These are phyloP conservation scores for Kluyveromyces starmeri DNA, from an alignment of 805 yeast species.

Conservation along the genomic window DNA sequence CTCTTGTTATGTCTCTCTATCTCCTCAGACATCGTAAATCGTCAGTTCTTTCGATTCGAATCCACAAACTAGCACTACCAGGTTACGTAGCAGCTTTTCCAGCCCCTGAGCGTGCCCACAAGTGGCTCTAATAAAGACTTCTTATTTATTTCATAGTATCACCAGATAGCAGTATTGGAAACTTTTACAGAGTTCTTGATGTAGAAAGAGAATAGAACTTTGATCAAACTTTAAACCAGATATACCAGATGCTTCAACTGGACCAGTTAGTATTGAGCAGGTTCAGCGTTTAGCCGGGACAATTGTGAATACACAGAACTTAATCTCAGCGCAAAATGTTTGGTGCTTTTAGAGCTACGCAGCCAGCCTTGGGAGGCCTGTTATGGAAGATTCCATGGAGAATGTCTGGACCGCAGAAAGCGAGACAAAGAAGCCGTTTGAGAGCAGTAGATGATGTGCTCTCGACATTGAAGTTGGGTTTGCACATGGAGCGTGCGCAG, in stretches of 20 bases:
- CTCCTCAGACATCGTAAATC: slow-evolving; percentile 1
- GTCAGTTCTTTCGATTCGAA: no score
- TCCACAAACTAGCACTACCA: no score
- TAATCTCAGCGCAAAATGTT: slow-evolving; percentile 14
- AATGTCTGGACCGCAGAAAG: slow-evolving; percentile 71
- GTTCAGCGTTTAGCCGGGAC: background rate
- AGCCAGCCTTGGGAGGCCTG: slow-evolving; percentile 24
- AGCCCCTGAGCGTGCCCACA: no score
- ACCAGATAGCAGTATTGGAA: no score
- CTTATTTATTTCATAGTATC: no score
- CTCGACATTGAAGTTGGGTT: slow-evolving; percentile 31
- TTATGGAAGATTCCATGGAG: slow-evolving; percentile 66
- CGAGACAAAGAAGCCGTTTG: slow-evolving; percentile 77
- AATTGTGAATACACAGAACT: background rate
- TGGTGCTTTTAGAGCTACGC: slow-evolving; percentile 26
- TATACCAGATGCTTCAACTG: no score
- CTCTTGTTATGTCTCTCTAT: slow-evolving; percentile 20
- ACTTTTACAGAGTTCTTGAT: no score
- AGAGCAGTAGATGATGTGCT: slow-evolving; percentile 73
- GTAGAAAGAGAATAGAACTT: no score
- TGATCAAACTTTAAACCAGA: no score
- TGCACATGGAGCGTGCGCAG: slow-evolving; percentile 19
- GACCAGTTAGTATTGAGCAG: background rate
- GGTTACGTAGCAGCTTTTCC: no score
- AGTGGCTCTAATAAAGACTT: no score